Conservation (phyloP, 2,329 filamentous ascomycete species). For the Aspergillus tamarii region DNA sequence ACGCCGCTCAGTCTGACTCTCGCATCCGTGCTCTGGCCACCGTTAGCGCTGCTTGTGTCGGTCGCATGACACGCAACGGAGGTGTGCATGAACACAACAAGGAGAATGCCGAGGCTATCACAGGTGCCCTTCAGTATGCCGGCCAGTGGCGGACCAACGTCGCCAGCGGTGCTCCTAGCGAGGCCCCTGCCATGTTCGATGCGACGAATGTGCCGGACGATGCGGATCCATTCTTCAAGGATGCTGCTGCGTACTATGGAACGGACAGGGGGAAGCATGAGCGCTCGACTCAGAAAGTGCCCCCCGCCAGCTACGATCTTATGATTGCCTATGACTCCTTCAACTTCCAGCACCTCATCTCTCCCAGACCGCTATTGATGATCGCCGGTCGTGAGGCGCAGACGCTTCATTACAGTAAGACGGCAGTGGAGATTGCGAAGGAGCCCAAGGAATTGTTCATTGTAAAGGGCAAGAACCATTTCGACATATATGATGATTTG, state of each 20-base stretch:
- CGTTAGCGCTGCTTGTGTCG: constrained; percentile 36
- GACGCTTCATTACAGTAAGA: constrained; percentile 27
- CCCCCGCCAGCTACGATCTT: constrained; percentile 25
- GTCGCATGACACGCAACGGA: constrained; percentile 22
- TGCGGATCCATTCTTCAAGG: constrained; percentile 18
- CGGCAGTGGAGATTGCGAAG: constrained; percentile 24
- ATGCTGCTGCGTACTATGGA: constrained; percentile 28
- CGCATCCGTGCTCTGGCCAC: constrained; percentile 45
- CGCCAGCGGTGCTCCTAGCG: constrained; percentile 1
- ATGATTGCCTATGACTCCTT: constrained; percentile 32
- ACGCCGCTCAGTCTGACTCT: constrained; percentile 40
- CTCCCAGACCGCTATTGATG: constrained; percentile 31
- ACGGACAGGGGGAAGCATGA: constrained; percentile 23
- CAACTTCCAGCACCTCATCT: constrained; percentile 26
- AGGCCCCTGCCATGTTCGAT: constrained; percentile 12
- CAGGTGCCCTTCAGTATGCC: constrained; percentile 9
- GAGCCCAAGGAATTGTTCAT: constrained; percentile 33
- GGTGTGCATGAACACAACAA: constrained; percentile 1
- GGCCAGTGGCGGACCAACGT: constrained; percentile 17
- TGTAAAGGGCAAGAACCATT: constrained; percentile 27
- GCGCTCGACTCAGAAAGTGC: constrained; percentile 22
- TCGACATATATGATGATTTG: constrained; percentile 33
- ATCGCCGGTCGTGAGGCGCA: constrained; percentile 29
- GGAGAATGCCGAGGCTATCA: constrained; percentile 9
- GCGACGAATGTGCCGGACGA: constrained; percentile 8